Evolutionary conservation across 78 protist genomes (phyloP).

Genomic region (Tieghemostelium lacteum): DNA sequence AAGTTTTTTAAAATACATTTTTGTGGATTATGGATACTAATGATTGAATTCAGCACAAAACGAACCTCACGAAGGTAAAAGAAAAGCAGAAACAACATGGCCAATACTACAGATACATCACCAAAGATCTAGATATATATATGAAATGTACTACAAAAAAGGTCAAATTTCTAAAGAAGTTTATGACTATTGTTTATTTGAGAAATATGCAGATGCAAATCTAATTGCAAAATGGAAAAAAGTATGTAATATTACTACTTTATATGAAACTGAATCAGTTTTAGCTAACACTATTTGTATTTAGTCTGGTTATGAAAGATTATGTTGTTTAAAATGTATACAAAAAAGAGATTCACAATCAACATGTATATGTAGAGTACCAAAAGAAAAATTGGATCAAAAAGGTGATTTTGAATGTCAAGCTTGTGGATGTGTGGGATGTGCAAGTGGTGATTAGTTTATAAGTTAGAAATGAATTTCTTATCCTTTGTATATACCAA

Average conservation of each 20-base stretch:
- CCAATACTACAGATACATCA: conserved; percentile 89
- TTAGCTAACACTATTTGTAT: conserved; percentile 16
- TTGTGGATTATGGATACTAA: too few relatives aligned
- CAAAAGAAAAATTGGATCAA: conserved; percentile 59
- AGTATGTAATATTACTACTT: neutral
- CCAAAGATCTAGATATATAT: conserved; percentile 88
- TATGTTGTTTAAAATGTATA: conserved; percentile 95
- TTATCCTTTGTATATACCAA: too few relatives aligned
- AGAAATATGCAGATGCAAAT: conserved; percentile 87
- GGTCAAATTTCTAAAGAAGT: conserved; percentile 86
- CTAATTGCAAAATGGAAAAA: conserved; percentile 99
- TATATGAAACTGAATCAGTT: neutral
- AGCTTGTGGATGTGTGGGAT: conserved; percentile 92
- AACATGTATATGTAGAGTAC: conserved; percentile 96
- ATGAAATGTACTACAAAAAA: conserved; percentile 85
- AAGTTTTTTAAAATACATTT: neutral
- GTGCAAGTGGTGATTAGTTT: conserved; percentile 83
- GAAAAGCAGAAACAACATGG: conserved; percentile 89
- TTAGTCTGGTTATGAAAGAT: conserved; percentile 89
- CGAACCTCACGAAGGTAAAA: conserved; percentile 92
- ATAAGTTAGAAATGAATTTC: too few relatives aligned
- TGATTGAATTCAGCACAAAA: conserved; percentile 64
- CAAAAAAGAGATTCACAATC: conserved; percentile 84
- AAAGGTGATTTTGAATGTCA: conserved; percentile 81
- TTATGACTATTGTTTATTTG: conserved; percentile 90